phyloP scores from a whole-genome alignment of 2,329 filamentous ascomycete species.

The Cercospora zeae-maydis region DNA sequence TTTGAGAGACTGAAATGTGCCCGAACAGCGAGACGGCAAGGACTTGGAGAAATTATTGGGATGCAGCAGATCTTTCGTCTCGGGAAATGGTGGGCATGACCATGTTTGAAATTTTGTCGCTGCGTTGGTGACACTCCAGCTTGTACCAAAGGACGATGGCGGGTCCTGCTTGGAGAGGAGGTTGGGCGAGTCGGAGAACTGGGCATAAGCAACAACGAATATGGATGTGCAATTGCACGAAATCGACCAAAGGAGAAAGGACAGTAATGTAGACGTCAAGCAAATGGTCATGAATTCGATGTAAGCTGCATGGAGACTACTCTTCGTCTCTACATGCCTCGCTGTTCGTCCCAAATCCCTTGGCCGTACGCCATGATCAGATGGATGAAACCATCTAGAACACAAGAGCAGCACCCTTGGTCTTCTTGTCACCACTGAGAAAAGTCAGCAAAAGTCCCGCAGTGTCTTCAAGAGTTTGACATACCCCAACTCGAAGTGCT shows the following conservation, averaged over 20 bases:
- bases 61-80: no score
- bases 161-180: no score
- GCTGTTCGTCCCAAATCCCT: conserved; percentile 23
- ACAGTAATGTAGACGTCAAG: not conserved
- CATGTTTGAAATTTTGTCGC: no score
- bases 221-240: not conserved
- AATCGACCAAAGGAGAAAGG: not conserved
- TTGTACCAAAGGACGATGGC: no score
- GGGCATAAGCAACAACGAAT: not conserved
- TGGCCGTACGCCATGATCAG: conserved; percentile 29
- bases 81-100: no score
- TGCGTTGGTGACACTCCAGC: no score
- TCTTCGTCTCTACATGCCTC: conserved; percentile 24
- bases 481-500: conserved; percentile 99
- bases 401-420: conserved; percentile 98
- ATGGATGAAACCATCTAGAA: conserved; percentile 64
- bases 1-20: no score
- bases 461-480: conserved; percentile 40
- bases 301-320: conserved; percentile 15
- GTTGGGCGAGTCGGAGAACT: not conserved
- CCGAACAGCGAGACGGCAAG: no score
- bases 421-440: conserved; percentile 99
- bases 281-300: conserved; percentile 16
- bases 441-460: conserved; percentile 31
- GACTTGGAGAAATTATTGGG: no score